Evolutionary conservation across 1,284 basidiomycete genomes (phyloP), one percentile per base, ranked within the genome.

Genomic region (Puccinia hordei): DNA sequence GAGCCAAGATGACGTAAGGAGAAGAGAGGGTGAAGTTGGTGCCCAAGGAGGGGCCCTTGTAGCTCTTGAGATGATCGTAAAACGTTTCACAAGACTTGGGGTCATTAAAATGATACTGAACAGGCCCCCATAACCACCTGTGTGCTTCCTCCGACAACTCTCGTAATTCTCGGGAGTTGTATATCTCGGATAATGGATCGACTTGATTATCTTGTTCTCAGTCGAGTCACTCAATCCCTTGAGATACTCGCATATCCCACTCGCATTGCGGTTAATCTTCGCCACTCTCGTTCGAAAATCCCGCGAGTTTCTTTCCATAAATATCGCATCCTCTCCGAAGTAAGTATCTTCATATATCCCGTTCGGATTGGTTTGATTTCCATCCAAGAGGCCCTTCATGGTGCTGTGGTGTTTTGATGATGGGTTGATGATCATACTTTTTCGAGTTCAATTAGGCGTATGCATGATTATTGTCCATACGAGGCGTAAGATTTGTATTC

Each of bases 221-320:
- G 82, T 79, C 55, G 83, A 71, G 73, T 86, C 77, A 24, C 86
- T 86, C 49, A 89, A 81, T 4, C 91, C 53, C 81, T 88, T 89
- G n/a, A 99, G 88, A 84, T 91, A 90, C 79, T 92, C 90, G 84
- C 93, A 95, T 68, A 97, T 87, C 38, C 90, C 90, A 85, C 92
- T 91, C 1, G 96, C 89, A 85, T 97, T 98, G 73, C 86, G 85
- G 86, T 99, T 93, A 86, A 98, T 94, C 78, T 88, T 86, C 80
- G 88, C 88, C 82, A 95, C 89, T 77, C 96, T 92, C 12, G 87
- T 87, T 73, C 89, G 88, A 87, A 98, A 98, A 87, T 98, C 91
- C 73, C 96, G 93, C 27, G 94, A 97, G 87, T 99, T 99, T 83
- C 96, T 92, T 86, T 99, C 96, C 91, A 99, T 93, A 88, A 92